A percentile compares a stretch with the other conserved stretches of the same genome.
These are phyloP conservation scores for Forsythia suspensa DNA, from an alignment of 257 asterid genomes.

Conservation along the genomic window DNA sequence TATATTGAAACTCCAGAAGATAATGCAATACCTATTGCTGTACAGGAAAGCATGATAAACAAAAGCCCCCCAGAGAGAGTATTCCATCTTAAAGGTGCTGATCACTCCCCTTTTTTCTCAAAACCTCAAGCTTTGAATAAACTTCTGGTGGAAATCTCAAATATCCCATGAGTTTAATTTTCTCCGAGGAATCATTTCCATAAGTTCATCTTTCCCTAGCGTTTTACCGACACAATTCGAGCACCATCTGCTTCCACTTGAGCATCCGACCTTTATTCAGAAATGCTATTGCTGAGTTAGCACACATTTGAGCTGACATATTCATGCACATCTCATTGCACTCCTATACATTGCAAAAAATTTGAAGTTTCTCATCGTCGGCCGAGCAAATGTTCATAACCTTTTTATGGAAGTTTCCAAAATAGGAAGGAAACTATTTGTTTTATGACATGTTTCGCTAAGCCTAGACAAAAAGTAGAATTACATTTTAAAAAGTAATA, in stretches of 20 bases:
- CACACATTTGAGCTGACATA: background rate
- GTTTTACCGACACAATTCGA: background rate
- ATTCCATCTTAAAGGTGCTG: slow-evolving; percentile 82
- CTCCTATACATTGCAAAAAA: background rate
- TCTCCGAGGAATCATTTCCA: background rate
- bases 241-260: background rate
- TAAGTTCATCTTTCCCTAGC: background rate
- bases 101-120: slow-evolving; percentile 96
- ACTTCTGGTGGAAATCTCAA: slow-evolving; percentile 77
- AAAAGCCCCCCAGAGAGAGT: slow-evolving; percentile 68
- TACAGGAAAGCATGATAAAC: slow-evolving; percentile 75
- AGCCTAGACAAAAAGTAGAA: background rate
- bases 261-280: background rate
- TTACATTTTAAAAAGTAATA: background rate
- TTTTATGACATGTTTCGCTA: background rate
- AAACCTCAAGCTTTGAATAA: slow-evolving; percentile 95
- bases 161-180: slow-evolving; percentile 38
- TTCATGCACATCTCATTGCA: background rate
- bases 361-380: background rate
- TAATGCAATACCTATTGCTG: slow-evolving; percentile 71
- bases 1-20: slow-evolving; percentile 79
- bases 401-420: background rate
- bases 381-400: background rate
- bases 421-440: background rate
- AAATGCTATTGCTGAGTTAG: background rate